Conservation (phyloP, 2,329 filamentous ascomycete species). For the Cladosporium sp. region DNA sequence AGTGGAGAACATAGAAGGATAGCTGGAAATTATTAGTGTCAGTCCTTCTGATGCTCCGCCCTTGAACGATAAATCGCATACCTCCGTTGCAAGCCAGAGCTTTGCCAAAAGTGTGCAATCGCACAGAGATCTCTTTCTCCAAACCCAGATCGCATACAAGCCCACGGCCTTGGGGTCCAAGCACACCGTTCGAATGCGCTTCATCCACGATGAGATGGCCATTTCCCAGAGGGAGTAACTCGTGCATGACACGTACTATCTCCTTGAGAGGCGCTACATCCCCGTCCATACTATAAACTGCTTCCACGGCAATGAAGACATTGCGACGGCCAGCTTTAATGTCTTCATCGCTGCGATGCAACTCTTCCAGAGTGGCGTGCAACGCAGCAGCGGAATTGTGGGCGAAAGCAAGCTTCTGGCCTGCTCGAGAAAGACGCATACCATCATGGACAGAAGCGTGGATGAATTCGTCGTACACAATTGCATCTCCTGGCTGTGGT, state of each 20-base stretch:
- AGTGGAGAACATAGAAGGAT: conserved; percentile 62
- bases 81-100: conserved; percentile 69
- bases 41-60: neutral
- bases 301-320: conserved; percentile 69
- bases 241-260: conserved; percentile 60
- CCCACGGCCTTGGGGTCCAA: conserved; percentile 58
- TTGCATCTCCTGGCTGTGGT: conserved; percentile 48
- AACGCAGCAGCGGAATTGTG: conserved; percentile 56
- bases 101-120: conserved; percentile 68
- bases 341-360: conserved; percentile 32
- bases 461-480: conserved; percentile 73
- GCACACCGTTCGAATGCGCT: conserved; percentile 64
- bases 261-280: conserved; percentile 65
- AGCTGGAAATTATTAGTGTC: conserved; percentile 41
- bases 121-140: conserved; percentile 57
- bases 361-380: conserved; percentile 31
- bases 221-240: conserved; percentile 57
- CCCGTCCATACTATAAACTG: conserved; percentile 82
- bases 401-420: conserved; percentile 50
- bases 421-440: conserved; percentile 65
- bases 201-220: conserved; percentile 67
- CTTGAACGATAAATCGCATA: conserved; percentile 37
- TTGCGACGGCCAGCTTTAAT: conserved; percentile 46
- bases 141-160: conserved; percentile 59
- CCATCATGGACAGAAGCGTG: conserved; percentile 80